A percentile compares a stretch with the other conserved stretches of the same genome.
These are phyloP conservation scores for Serendipita sp. DNA, from an alignment of 1,284 basidiomycete genomes.

Conservation along the genomic window DNA sequence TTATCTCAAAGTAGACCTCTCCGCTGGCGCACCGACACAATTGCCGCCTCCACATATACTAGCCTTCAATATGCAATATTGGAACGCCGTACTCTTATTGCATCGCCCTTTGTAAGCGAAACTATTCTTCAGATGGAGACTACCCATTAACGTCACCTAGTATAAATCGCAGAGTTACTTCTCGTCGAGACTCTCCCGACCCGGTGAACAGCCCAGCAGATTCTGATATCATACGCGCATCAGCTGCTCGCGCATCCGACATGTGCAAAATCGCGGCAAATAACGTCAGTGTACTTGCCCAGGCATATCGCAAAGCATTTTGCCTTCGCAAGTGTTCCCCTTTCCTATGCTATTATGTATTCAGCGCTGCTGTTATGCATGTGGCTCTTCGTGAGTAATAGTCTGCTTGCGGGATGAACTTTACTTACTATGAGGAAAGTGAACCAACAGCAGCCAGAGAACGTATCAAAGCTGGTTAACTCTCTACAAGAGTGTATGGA, in stretches of 20 bases:
- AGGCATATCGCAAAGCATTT: conserved; percentile 46
- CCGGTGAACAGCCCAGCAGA: background rate
- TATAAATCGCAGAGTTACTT: background rate
- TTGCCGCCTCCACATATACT: conserved; percentile 48
- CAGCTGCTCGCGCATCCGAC: background rate
- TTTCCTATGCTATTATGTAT: conserved; percentile 70
- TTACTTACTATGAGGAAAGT: conserved; percentile 29
- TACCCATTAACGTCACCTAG: background rate
- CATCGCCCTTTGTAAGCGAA: conserved; percentile 65
- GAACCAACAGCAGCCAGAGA: conserved; percentile 36
- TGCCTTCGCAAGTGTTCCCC: conserved; percentile 50
- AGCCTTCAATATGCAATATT: conserved; percentile 75
- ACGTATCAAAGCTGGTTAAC: conserved; percentile 53
- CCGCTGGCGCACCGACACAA: conserved; percentile 33
- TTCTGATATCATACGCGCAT: background rate
- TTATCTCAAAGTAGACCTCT: conserved; percentile 38
- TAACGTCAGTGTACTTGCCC: background rate
- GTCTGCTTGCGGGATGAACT: conserved; percentile 10
- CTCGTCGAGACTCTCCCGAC: background rate
- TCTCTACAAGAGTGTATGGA: conserved; percentile 50
- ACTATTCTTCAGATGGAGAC: conserved; percentile 26
- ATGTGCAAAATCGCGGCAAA: background rate
- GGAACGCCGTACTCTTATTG: conserved; percentile 64
- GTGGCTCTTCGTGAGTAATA: conserved; percentile 39
- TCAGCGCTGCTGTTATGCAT: conserved; percentile 74